phyloP scores from a whole-genome alignment of 208 protist species.

The Phytomonas francai region DNA sequence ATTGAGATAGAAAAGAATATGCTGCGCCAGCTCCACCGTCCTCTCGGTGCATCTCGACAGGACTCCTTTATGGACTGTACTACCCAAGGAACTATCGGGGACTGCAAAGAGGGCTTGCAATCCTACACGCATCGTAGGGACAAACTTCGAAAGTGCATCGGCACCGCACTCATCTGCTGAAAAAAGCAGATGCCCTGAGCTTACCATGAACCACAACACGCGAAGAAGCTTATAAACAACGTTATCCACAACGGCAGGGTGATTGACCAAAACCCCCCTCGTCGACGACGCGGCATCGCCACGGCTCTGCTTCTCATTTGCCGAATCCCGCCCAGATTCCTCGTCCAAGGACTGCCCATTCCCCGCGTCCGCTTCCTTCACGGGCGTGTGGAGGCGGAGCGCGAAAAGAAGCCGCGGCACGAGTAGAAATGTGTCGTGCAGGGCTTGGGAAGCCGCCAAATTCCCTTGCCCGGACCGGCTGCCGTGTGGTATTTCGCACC shows the following conservation, averaged over 20 bases:
- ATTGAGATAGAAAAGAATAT: conserved; percentile 49
- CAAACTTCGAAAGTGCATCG: background rate
- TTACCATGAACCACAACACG: conserved; percentile 40
- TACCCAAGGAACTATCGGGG: conserved; percentile 10
- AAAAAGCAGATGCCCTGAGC: conserved; percentile 26
- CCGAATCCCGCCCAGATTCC: background rate
- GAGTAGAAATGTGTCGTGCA: conserved; percentile 20
- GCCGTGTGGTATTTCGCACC: background rate
- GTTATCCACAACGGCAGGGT: conserved; percentile 26
- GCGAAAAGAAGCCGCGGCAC: conserved; percentile 29
- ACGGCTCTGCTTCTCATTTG: background rate
- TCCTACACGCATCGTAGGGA: conserved; percentile 3
- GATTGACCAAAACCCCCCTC: conserved; percentile 18
- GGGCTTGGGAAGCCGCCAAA: conserved; percentile 4
- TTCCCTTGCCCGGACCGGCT: background rate
- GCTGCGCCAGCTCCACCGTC: conserved; percentile 37
- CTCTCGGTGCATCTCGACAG: conserved; percentile 28
- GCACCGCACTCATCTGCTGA: background rate
- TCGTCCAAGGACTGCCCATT: background rate
- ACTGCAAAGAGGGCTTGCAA: conserved; percentile 8
- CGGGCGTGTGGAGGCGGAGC: conserved; percentile 17
- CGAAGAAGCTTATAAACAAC: conserved; percentile 31
- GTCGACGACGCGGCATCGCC: background rate
- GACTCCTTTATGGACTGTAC: conserved; percentile 25
- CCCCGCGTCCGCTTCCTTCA: background rate